Evolutionary conservation across 805 yeast species (phyloP), one percentile per base, ranked within the genome.

Genomic region (Candida koratica): DNA sequence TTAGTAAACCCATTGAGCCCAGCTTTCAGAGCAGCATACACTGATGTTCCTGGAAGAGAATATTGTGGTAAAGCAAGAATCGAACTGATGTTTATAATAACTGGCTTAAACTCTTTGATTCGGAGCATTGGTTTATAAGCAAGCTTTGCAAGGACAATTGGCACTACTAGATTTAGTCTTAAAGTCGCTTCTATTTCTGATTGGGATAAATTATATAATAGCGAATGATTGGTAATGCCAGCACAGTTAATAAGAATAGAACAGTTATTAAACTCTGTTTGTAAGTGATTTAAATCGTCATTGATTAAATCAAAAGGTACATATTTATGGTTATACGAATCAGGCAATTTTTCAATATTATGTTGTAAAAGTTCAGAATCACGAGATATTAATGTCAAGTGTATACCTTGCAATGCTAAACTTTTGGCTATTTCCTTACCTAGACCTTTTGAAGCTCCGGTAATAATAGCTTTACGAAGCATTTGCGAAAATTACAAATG

Each of bases 11-110:
- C 81, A 32, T 73, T 58, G 3, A 86, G 49, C 0, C 87, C 95
- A 0, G 81, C 79, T 51, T 86, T 86, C 36, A 82, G 64, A 0
- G 88, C 84, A 0, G 81, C 61, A 47, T 86, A 86, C 0, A 79
- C 79, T 0, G 77, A 43, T 0, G 87, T 70, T 1, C 94, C 94
- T 3, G 72, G 69, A 0, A 64, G 43, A 1, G 47, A 42, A 4
- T 46, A 33, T 8, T 54, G 52, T 0, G 67, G 60, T 3, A 61
- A 29, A 0, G 82, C 76, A 15, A 86, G 58, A 6, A 81, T 68
- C 0, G 94, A 84, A 2, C 90, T 74, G 1, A 86, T 57, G 49
- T 82, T 84, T 20, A 85, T 49, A 10, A 86, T 74, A 16, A 45
- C 42, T 0, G 70, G 67, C 19, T 30, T 16, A 32, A 15, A 17